phyloP scores from a whole-genome alignment of 257 asterid genomes.

The Verbena officinalis region DNA sequence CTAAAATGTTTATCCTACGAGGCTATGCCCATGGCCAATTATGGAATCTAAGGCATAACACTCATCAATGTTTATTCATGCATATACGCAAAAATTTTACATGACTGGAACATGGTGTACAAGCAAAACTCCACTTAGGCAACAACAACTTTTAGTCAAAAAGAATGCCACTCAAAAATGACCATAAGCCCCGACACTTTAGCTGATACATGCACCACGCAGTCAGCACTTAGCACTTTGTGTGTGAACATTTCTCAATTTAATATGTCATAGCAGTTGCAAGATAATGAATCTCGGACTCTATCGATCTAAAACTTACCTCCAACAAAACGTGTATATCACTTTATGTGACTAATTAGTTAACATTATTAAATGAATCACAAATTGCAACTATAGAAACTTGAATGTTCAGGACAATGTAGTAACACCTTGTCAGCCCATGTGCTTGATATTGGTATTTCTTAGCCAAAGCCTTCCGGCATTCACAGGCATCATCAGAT shows the following conservation, averaged over 20 bases:
- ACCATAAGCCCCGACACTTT: slow-evolving; percentile 7
- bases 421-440: neutral
- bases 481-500: neutral
- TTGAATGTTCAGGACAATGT: neutral
- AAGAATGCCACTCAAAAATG: neutral
- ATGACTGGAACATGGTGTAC: neutral
- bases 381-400: neutral
- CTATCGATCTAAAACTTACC: neutral
- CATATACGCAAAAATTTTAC: neutral
- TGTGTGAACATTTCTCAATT: neutral
- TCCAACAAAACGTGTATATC: neutral
- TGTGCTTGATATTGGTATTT: neutral
- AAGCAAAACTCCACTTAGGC: neutral
- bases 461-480: neutral
- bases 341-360: neutral
- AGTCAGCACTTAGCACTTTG: slow-evolving; percentile 8
- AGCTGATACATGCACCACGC: neutral
- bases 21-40: slow-evolving; percentile 2
- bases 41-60: neutral
- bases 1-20: neutral
- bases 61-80: neutral
- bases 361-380: neutral
- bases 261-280: neutral
- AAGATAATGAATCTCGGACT: neutral
- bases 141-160: neutral